Evolutionary conservation across 2,329 filamentous ascomycete species (phyloP), one percentile per base, ranked within the genome.

Genomic region (Trichoderma afroharzianum): DNA sequence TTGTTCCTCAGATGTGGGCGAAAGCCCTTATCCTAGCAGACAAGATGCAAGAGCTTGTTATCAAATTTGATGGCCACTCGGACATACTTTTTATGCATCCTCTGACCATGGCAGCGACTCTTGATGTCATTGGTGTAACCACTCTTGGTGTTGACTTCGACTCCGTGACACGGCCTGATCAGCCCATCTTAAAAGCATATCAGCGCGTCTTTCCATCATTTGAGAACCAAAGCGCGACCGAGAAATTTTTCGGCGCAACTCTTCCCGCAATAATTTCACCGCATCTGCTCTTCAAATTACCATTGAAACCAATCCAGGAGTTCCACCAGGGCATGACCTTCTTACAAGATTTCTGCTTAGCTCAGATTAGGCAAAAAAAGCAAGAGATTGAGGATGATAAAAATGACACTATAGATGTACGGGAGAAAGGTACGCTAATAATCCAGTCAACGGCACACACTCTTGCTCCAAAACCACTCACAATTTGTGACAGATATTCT

Each of bases 141-240:
- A 59, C 64, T 39, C 30, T 68, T 2, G 64, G 64, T n/a, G 64
- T 68, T 30, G 64, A 68, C 11, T 68, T 68, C 24, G 64, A 68
- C 50, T 68, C 64, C 4, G 64, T 68, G 24, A 55, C 43, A 18
- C 30, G 30, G 30, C 64, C 64, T 9, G 28, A 68, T 18, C 64
- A 68, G 4, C 64, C 64, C 21, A 58, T 68, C 9, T 36, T 68
- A 21, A 18, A 68, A 36, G 64, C 64, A 14, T 68, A 68, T 36
- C 32, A 68, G 30, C 43, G 43, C 12, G 64, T 68, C 24, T 68
- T 57, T n/a, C 64, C 64, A 39, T 55, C 47, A 12, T 26, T 68
- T 33, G 64, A 68, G 32, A 57, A 68, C 3, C 47, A 68, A 36
- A 39, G 7, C 9, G 7, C 39, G 6, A 18, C 30, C 6, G 30